phyloP scores from a whole-genome alignment of 2,329 filamentous ascomycete genomes.

The Sporothrix brasiliensis region DNA sequence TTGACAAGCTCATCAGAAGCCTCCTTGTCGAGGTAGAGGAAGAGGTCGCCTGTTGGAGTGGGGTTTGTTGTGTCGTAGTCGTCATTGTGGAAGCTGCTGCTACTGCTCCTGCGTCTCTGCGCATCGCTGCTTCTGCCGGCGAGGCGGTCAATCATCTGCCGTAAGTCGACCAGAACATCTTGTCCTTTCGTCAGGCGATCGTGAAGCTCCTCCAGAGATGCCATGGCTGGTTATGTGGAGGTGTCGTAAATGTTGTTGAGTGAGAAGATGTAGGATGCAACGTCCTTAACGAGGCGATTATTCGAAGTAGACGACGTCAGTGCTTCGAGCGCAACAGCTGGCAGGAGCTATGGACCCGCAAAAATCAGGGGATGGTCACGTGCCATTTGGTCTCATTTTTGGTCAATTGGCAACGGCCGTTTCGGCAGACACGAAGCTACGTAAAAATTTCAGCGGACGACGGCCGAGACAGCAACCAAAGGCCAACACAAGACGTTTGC shows the following conservation, averaged over 20 bases:
- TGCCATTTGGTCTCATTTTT: neutral
- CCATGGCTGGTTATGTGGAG: conserved; percentile 22
- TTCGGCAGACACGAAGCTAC: neutral
- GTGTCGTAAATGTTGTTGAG: neutral
- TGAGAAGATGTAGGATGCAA: neutral
- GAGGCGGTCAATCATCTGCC: conserved; percentile 62
- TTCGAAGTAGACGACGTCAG: conserved; percentile 28
- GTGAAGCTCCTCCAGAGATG: conserved; percentile 63
- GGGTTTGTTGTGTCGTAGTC: neutral
- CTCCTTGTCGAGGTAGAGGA: conserved; percentile 46
- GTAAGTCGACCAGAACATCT: conserved; percentile 62
- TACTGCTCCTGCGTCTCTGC: neutral
- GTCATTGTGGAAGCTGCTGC: neutral
- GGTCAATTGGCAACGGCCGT: neutral
- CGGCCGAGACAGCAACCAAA: neutral
- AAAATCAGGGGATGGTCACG: conserved; percentile 1
- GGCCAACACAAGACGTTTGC: neutral
- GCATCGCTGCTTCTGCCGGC: conserved; percentile 50
- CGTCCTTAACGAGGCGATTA: neutral
- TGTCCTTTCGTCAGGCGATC: conserved; percentile 62
- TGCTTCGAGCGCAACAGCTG: conserved; percentile 23
- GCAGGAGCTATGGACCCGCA: conserved; percentile 25
- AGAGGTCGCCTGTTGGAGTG: neutral
- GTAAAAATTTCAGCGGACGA: conserved; percentile 19
- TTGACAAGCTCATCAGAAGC: conserved; percentile 71